These are phyloP conservation scores for Calonectria pseudoreteaudii DNA, from an alignment of 2,329 filamentous ascomycete genomes.

Conservation along the genomic window DNA sequence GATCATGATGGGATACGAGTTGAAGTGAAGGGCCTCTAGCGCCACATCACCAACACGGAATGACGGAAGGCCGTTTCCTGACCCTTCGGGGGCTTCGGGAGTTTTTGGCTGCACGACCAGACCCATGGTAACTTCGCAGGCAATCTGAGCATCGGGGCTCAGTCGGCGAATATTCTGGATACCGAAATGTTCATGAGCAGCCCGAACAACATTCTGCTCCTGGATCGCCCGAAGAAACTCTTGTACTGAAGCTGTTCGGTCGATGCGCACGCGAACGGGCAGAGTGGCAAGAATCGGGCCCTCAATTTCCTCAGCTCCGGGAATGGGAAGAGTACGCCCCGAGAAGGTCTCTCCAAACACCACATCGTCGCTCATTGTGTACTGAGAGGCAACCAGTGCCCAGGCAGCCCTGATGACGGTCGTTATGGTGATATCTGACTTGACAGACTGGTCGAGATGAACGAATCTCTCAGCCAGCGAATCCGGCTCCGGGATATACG, in stretches of 20 bases:
- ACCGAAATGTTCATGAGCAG: constrained; percentile 47
- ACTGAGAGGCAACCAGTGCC: constrained; percentile 42
- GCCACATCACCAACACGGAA: constrained; percentile 66
- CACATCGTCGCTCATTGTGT: constrained; percentile 44
- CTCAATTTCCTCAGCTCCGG: constrained; percentile 44
- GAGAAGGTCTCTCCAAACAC: constrained; percentile 47
- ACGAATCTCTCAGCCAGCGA: constrained; percentile 36
- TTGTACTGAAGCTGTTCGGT: constrained; percentile 34
- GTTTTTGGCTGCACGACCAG: constrained; percentile 61
- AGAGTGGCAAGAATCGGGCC: constrained; percentile 46
- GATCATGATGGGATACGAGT: constrained; percentile 71
- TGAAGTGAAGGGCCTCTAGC: constrained; percentile 67
- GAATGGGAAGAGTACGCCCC: constrained; percentile 43
- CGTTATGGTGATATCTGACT: constrained; percentile 38
- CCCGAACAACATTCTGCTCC: constrained; percentile 40
- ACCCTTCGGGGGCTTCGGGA: constrained; percentile 19
- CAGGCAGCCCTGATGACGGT: constrained; percentile 44
- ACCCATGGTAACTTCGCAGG: constrained; percentile 68
- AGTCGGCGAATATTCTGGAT: constrained; percentile 53
- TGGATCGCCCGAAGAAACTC: constrained; percentile 44
- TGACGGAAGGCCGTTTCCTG: constrained; percentile 48
- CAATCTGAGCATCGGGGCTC: constrained; percentile 61
- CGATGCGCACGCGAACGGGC: constrained; percentile 39
- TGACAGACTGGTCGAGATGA: constrained; percentile 29
- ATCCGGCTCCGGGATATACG: constrained; percentile 37